phyloP scores from a whole-genome alignment of 768 basidiomycete genomes.

The Termitomyces sp. region DNA sequence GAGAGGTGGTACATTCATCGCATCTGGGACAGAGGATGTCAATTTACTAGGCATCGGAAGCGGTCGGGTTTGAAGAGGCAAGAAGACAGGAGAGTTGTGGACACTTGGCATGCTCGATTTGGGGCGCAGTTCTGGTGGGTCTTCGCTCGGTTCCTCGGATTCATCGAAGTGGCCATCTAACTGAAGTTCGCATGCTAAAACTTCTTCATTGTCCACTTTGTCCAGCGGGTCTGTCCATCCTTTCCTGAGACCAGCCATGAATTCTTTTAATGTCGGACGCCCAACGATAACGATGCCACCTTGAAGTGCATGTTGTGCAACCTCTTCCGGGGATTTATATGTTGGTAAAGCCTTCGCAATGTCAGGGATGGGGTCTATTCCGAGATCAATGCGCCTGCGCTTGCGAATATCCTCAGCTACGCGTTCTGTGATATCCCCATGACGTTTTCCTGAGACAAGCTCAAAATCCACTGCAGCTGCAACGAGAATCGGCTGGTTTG shows the following conservation, averaged over 20 bases:
- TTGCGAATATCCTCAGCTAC: constrained; percentile 68
- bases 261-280: constrained; percentile 91
- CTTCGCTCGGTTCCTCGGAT: constrained; percentile 24
- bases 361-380: constrained; percentile 48
- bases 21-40: constrained; percentile 13
- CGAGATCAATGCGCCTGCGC: constrained; percentile 61
- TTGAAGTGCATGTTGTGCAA: constrained; percentile 55
- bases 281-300: constrained; percentile 87
- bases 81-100: constrained; percentile 25
- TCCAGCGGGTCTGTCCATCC: constrained; percentile 80
- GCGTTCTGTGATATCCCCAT: constrained; percentile 79
- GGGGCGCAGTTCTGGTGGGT: constrained; percentile 9
- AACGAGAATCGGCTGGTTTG: constrained; percentile 77
- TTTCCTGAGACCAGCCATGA: constrained; percentile 75
- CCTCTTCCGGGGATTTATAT: constrained; percentile 44
- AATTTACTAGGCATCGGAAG: constrained; percentile 13
- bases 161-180: constrained; percentile 79
- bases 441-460: constrained; percentile 70
- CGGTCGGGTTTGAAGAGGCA: constrained; percentile 14
- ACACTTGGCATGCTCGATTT: constrained; percentile 19
- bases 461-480: constrained; percentile 94
- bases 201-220: constrained; percentile 65
- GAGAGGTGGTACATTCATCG: constrained; percentile 43
- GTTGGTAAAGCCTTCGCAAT: constrained; percentile 43
- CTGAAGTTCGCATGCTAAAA: constrained; percentile 59